These are phyloP conservation scores for Exidia glandulosa DNA, from an alignment of 768 basidiomycete species.

Conservation along the genomic window DNA sequence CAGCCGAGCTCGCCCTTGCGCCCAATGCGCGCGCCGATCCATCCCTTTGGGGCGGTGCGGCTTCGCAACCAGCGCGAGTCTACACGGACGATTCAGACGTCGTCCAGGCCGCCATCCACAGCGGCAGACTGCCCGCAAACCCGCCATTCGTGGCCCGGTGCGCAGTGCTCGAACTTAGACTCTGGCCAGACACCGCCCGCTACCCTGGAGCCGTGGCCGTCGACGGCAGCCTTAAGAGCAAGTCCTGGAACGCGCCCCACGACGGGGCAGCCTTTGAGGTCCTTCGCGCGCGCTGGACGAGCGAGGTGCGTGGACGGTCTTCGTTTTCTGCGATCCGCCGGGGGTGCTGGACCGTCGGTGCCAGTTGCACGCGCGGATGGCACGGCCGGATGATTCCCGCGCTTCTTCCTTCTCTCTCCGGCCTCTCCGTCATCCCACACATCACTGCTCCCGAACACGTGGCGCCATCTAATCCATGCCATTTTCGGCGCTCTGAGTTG, in stretches of 20 bases:
- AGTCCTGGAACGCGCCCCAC: not conserved
- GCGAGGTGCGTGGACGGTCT: not conserved
- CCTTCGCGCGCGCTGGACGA: not conserved
- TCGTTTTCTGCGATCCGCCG: not conserved
- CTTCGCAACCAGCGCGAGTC: not conserved
- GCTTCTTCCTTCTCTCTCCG: too few species aligned
- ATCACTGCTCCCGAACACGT: too few species aligned
- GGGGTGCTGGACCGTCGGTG: not conserved
- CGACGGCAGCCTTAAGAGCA: not conserved
- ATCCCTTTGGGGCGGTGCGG: not conserved
- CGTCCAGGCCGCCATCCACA: slow-evolving; percentile 6
- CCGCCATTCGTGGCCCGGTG: not conserved
- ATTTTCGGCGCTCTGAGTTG: too few species aligned
- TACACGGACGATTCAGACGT: slow-evolving; percentile 7
- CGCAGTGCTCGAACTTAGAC: not conserved
- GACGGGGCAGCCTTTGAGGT: not conserved
- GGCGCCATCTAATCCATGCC: too few species aligned
- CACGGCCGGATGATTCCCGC: too few species aligned
- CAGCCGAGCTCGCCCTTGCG: not conserved
- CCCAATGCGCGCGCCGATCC: not conserved
- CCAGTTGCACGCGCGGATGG: too few species aligned
- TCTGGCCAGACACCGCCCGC: not conserved
- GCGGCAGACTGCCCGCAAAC: not conserved
- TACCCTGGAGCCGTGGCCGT: not conserved
- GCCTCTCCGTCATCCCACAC: too few species aligned